A percentile compares a stretch with the other conserved stretches of the same genome.
Evolutionary conservation across 495 filamentous ascomycete species (phyloP).

Genomic region (Tuber indicum): DNA sequence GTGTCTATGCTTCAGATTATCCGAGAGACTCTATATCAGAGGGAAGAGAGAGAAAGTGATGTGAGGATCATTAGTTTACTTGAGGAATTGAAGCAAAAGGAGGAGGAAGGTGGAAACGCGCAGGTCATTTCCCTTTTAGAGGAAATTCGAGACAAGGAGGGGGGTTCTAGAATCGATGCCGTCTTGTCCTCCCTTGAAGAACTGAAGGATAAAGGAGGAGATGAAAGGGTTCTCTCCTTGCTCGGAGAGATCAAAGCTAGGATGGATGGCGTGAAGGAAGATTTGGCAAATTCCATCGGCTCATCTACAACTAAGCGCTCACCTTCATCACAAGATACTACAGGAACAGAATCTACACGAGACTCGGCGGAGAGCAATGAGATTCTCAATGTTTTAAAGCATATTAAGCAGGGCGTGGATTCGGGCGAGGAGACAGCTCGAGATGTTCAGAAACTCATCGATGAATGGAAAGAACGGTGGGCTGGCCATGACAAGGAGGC

Average conservation of each 20-base stretch:
- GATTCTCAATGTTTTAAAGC: constrained; percentile 28
- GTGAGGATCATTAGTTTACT: constrained; percentile 37
- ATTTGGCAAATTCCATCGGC: constrained; percentile 23
- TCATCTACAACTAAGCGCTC: constrained; percentile 12
- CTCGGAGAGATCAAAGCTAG: constrained; percentile 33
- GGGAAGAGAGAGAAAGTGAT: constrained; percentile 35
- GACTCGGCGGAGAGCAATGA: constrained; percentile 22
- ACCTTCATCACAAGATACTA: constrained; percentile 11
- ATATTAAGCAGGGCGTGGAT: constrained; percentile 34
- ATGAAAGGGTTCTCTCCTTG: constrained; percentile 37
- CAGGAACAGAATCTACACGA: not conserved
- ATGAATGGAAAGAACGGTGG: constrained; percentile 38
- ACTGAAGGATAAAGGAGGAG: constrained; percentile 32
- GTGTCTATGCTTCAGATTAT: constrained; percentile 39
- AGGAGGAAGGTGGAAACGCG: constrained; percentile 30
- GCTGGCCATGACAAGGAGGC: constrained; percentile 36
- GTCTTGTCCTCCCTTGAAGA: constrained; percentile 37
- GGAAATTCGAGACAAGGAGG: constrained; percentile 37
- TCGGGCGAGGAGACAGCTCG: constrained; percentile 16
- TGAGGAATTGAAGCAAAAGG: constrained; percentile 40
- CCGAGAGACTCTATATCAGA: constrained; percentile 34
- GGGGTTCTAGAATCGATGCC: constrained; percentile 29
- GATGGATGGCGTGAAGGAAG: constrained; percentile 32
- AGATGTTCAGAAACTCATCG: constrained; percentile 35
- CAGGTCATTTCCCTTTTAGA: constrained; percentile 36